phyloP scores from a whole-genome alignment of 2,329 filamentous ascomycete genomes.

The Hymenoscyphus linearis region DNA sequence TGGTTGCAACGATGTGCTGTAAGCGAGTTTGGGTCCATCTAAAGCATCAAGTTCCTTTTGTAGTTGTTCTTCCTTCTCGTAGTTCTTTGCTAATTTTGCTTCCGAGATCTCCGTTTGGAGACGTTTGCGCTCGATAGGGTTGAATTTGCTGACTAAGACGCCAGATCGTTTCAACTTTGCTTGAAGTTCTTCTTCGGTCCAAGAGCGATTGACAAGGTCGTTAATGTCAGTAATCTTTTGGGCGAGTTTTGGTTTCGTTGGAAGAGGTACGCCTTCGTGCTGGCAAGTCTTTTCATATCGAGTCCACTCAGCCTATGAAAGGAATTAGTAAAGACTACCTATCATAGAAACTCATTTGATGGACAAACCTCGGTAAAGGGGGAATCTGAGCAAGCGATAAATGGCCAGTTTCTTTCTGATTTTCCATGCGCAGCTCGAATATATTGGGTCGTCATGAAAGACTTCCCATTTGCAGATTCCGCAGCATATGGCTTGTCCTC shows the following conservation, averaged over 20 bases:
- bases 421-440: conserved; percentile 77
- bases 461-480: conserved; percentile 65
- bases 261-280: conserved; percentile 66
- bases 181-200: conserved; percentile 78
- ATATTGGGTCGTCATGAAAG: conserved; percentile 82
- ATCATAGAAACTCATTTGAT: not conserved
- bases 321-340: conserved; percentile 9
- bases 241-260: conserved; percentile 64
- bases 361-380: conserved; percentile 70
- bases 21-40: conserved; percentile 67
- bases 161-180: conserved; percentile 70
- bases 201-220: conserved; percentile 68
- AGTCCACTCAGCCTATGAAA: conserved; percentile 64
- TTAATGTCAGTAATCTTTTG: conserved; percentile 80
- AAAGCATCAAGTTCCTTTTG: conserved; percentile 58
- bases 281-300: conserved; percentile 72
- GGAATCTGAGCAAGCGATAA: conserved; percentile 83
- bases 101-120: conserved; percentile 61
- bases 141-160: conserved; percentile 60
- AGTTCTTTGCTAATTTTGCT: conserved; percentile 59
- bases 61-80: conserved; percentile 47
- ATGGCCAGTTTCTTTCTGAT: conserved; percentile 78
- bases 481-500: conserved; percentile 81
- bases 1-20: conserved; percentile 56
- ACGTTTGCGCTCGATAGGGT: conserved; percentile 62